Evolutionary conservation across 805 yeast species (phyloP), one percentile per base, ranked within the genome.

Genomic region (Scheffersomyces ergatensis): DNA sequence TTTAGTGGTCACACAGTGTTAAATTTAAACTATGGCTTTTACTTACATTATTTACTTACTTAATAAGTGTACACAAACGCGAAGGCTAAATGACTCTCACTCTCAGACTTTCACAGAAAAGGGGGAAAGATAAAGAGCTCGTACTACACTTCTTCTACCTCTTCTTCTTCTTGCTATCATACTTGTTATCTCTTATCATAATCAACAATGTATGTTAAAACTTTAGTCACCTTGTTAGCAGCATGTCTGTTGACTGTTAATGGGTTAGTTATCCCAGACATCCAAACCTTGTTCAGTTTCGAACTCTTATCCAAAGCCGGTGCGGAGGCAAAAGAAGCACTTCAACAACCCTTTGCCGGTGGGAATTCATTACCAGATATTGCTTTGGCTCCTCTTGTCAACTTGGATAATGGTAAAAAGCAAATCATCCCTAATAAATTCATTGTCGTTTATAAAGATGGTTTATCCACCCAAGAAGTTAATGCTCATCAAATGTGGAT

Each of bases 391-490:
- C 30, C 35, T 12, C 21, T 38, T 16, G 36, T 33, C 16, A 38
- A 9, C 11, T 8, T 27, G 15, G 11, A 23, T 15, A 26, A n/a
- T 26, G 19, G 23, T 20, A 36, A 31, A 17, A 6, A 30, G 16
- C 21, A 72, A 43, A 46, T 74, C 33, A 74, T 84, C 51, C 84
- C 89, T 27, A 76, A 85, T 68, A 81, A 83, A 54, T 93, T 88
- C 72, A 89, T 92, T 50, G 70, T 92, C 49, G 89, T 89, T 37
- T 80, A 89, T 68, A 89, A 88, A 70, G 76, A 78, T 41, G 77
- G 70, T 40, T 70, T 81, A 24, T 55, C 75, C 18, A 60, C 71
- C 16, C 77, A 77, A 20, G 76, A 77, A 40, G 66, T 77, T 23
- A 67, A 69, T 23, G 71, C 76, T 67, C 96, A 89, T 70, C 73